Conservation (phyloP, 148 eudicot genomes). For the Amaranthus hypochondriacus region DNA sequence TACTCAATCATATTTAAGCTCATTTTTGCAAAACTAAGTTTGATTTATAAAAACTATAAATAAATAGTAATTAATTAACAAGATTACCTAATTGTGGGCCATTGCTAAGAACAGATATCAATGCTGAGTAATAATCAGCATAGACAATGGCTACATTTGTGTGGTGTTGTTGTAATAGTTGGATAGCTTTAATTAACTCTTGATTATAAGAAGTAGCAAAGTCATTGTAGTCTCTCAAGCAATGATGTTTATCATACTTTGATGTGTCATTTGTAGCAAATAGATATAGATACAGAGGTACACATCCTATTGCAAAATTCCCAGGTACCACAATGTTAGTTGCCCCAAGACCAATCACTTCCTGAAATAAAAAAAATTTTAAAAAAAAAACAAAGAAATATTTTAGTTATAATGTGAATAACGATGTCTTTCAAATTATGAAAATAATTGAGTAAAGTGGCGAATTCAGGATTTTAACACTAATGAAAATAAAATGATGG, state of each 20-base stretch:
- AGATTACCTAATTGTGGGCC: conserved; percentile 21
- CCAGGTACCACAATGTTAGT: conserved; percentile 30
- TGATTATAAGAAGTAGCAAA: conserved; percentile 31
- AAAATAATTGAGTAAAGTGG: too few species aligned
- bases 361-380: conserved; percentile 14
- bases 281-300: conserved; percentile 28
- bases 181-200: conserved; percentile 24
- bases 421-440: too few species aligned
- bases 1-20: too few species aligned
- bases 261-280: conserved; percentile 16
- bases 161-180: conserved; percentile 20
- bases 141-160: conserved; percentile 35
- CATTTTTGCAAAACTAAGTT: too few species aligned
- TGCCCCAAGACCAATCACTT: conserved; percentile 39
- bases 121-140: conserved; percentile 40
- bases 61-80: too few species aligned
- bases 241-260: conserved; percentile 30
- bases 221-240: conserved; percentile 34
- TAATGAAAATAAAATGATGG: background rate
- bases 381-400: background rate
- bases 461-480: too few species aligned
- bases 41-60: too few species aligned
- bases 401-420: too few species aligned
- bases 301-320: conserved; percentile 40
- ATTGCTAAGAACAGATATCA: conserved; percentile 16